These are phyloP conservation scores for Xylariaceae sp. DNA, from an alignment of 2,329 filamentous ascomycete species.

Conservation along the genomic window DNA sequence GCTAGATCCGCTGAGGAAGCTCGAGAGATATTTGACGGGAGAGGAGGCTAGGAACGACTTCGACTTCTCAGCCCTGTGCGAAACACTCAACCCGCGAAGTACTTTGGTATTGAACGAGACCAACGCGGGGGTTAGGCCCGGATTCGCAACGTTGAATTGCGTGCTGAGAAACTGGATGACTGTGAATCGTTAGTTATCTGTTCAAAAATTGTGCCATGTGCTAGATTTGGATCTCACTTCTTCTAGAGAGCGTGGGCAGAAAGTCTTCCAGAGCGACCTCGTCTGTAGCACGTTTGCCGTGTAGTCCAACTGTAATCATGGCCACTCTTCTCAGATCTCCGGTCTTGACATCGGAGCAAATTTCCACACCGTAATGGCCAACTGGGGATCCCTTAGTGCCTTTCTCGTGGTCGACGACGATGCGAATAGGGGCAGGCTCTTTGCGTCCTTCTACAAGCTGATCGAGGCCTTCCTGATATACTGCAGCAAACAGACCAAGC, in stretches of 20 bases:
- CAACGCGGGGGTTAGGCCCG: slow-evolving; percentile 58
- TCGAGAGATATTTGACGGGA: slow-evolving; percentile 85
- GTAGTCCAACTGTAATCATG: slow-evolving; percentile 55
- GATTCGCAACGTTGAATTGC: slow-evolving; percentile 64
- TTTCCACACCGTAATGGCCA: slow-evolving; percentile 64
- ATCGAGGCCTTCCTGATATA: slow-evolving; percentile 65
- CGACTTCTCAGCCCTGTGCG: slow-evolving; percentile 57
- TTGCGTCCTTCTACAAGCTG: slow-evolving; percentile 58
- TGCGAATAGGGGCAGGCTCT: slow-evolving; percentile 62
- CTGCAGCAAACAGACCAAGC: slow-evolving; percentile 57
- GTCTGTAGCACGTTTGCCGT: slow-evolving; percentile 67
- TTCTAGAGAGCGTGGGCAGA: slow-evolving; percentile 65
- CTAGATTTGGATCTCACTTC: slow-evolving; percentile 47
- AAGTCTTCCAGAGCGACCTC: slow-evolving; percentile 68
- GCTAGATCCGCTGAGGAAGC: slow-evolving; percentile 61
- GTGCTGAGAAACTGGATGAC: slow-evolving; percentile 67
- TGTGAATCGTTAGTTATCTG: slow-evolving; percentile 36
- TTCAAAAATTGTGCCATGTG: not conserved
- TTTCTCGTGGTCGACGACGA: slow-evolving; percentile 66
- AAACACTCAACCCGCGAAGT: slow-evolving; percentile 61
- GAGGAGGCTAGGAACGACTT: slow-evolving; percentile 72
- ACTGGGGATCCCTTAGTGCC: slow-evolving; percentile 61
- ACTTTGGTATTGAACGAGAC: slow-evolving; percentile 74
- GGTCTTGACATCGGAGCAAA: slow-evolving; percentile 58
- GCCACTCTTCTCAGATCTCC: slow-evolving; percentile 47